These are phyloP conservation scores for Mycena indigotica DNA, from an alignment of 768 basidiomycete species.

Conservation along the genomic window DNA sequence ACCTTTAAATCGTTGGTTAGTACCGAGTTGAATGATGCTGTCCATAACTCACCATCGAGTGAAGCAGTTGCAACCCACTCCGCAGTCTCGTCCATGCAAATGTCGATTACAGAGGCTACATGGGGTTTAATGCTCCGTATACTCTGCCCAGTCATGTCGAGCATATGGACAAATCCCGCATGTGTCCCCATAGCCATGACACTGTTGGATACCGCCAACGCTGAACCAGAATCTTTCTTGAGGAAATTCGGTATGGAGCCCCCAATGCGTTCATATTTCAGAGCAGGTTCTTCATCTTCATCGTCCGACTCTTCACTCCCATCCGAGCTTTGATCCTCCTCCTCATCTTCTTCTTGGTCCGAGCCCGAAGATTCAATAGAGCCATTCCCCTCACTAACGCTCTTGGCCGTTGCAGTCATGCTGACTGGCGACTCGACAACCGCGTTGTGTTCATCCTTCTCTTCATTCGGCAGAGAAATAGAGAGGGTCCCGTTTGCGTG, in stretches of 20 bases:
- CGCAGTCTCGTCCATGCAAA: conserved; percentile 78
- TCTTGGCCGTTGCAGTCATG: conserved; percentile 19
- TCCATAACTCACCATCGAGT: conserved; percentile 73
- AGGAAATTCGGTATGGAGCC: conserved; percentile 76
- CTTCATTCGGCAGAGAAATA: not conserved
- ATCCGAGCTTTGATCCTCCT: conserved; percentile 60
- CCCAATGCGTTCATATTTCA: conserved; percentile 87
- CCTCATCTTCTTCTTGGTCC: conserved; percentile 46
- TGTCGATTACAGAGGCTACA: conserved; percentile 81
- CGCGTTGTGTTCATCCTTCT: not conserved
- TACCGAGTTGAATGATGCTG: conserved; percentile 9
- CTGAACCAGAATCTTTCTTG: conserved; percentile 87
- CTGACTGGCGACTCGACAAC: not conserved
- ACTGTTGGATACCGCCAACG: conserved; percentile 73
- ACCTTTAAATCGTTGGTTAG: conserved; percentile 58
- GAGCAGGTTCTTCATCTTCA: conserved; percentile 86
- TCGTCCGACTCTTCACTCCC: conserved; percentile 72
- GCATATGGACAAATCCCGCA: conserved; percentile 85
- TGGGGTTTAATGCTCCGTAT: conserved; percentile 93
- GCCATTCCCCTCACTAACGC: conserved; percentile 26
- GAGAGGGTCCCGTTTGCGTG: not conserved
- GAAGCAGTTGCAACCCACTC: conserved; percentile 93
- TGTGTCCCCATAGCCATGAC: conserved; percentile 88
- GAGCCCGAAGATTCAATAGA: conserved; percentile 21
- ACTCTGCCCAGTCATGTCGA: conserved; percentile 76